phyloP scores from a whole-genome alignment of 2,329 filamentous ascomycete species.

The Fusarium sp. region DNA sequence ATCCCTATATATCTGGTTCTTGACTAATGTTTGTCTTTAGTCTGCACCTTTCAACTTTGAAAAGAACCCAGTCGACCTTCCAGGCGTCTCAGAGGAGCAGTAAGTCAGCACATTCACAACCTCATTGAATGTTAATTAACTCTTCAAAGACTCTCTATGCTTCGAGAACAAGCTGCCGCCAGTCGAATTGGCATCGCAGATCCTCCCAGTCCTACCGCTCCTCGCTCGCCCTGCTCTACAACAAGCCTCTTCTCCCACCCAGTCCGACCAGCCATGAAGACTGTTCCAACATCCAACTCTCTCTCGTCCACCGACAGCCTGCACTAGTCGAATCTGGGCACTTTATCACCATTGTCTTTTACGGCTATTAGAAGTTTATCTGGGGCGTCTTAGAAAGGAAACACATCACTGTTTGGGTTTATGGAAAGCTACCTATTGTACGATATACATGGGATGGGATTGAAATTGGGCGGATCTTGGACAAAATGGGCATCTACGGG shows the following conservation, averaged over 20 bases:
- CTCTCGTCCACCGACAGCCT: slow-evolving; percentile 43
- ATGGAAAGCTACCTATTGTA: slow-evolving; percentile 22
- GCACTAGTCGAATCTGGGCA: slow-evolving; percentile 4
- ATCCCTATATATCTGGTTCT: background rate
- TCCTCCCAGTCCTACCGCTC: slow-evolving; percentile 37
- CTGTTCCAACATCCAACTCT: slow-evolving; percentile 32
- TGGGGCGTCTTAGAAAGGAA: slow-evolving; percentile 24
- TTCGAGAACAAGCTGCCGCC: slow-evolving; percentile 64
- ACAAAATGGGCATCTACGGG: slow-evolving; percentile 17
- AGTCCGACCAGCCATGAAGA: slow-evolving; percentile 37
- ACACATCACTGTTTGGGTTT: slow-evolving; percentile 15
- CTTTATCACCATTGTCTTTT: slow-evolving; percentile 4
- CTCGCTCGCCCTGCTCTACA: slow-evolving; percentile 39
- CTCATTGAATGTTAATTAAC: background rate
- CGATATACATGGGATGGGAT: slow-evolving; percentile 13
- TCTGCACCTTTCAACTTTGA: slow-evolving; percentile 70
- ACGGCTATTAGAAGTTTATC: slow-evolving; percentile 1
- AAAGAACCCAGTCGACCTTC: slow-evolving; percentile 62
- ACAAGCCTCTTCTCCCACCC: slow-evolving; percentile 42
- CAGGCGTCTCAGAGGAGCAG: slow-evolving; percentile 69
- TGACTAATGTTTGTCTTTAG: slow-evolving; percentile 52
- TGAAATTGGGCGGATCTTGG: slow-evolving; percentile 6
- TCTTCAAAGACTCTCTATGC: slow-evolving; percentile 57
- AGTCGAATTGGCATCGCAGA: slow-evolving; percentile 60
- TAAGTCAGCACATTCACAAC: slow-evolving; percentile 51